Base-by-base conservation (phyloP, 1,284 basidiomycete species). In the Spongiforma sp. region DNA sequence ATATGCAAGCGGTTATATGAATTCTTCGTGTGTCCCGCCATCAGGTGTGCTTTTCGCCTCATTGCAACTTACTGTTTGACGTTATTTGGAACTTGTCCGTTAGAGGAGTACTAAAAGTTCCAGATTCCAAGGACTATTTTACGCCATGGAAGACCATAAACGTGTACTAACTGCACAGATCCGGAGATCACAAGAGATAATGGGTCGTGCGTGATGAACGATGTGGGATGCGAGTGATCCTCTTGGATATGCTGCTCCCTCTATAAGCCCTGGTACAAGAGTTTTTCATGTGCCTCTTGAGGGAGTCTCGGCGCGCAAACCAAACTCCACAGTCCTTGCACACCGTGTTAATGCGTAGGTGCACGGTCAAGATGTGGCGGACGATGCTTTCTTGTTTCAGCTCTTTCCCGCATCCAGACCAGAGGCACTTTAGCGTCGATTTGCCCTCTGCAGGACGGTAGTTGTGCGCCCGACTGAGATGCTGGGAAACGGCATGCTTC, bases 271-370 rank as follows among this genome's bases (percentile, higher is more conserved):
- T n/a, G n/a, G n/a, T 69, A 8, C 71, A 71, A 7, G 71, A 68
- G 2, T 75, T 71, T 39, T 19, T 67, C 26, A 69, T 56, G 6
- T 75, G 73, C 12, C 73, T 70, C 53, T 60, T 72, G n/a, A 76
- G 69, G n/a, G 73, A 77, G n/a, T 76, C 73, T 32, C 14, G 61
- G 26, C 76, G 73, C 10, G 73, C 73, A 57, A 75, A 73, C 7
- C 39, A 56, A 1, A 66, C 62, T 8, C 73, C 66, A 43, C 73
- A 75, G 10, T 5, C 55, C 24, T 61, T 21, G 54, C 73, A 77
- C 3, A 8, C 15, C 24, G 64, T 50, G 1, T 26, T 63, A n/a
- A 71, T 37, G 21, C 56, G 66, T 4, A 76, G 33, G 33, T 75
- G 75, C 2, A 76, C 67, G 0, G 68, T 60, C 0, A 77, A 28